Percentiles rank a stretch among this genome's conserved stretches.
Conservation (phyloP, 2,329 filamentous ascomycete genomes). For the Penicillium sp. region DNA sequence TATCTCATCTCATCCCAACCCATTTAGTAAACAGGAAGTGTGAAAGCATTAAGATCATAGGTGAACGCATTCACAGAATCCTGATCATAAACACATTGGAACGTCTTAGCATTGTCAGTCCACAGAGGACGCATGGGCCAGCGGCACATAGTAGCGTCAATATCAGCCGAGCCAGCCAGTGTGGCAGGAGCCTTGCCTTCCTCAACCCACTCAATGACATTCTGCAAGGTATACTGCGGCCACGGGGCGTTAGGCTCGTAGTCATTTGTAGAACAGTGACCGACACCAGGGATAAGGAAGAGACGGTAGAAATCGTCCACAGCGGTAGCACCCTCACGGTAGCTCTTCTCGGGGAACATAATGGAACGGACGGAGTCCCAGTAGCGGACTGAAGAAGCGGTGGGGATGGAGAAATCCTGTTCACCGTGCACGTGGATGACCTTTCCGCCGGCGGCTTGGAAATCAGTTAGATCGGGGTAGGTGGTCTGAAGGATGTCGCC, state of each 20-base stretch:
- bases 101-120: background rate
- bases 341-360: conserved; percentile 47
- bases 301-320: conserved; percentile 55
- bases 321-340: conserved; percentile 41
- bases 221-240: conserved; percentile 46
- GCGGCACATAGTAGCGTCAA: background rate
- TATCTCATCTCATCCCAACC: background rate
- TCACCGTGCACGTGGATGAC: conserved; percentile 59
- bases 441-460: conserved; percentile 53
- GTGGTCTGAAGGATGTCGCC: conserved; percentile 53
- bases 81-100: conserved; percentile 4
- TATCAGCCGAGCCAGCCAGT: background rate
- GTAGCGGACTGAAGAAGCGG: conserved; percentile 56
- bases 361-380: conserved; percentile 52
- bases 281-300: conserved; percentile 54
- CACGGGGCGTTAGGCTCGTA: conserved; percentile 43
- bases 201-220: conserved; percentile 54
- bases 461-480: conserved; percentile 51
- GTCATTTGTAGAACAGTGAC: conserved; percentile 49
- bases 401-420: conserved; percentile 52
- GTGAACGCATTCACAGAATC: conserved; percentile 2
- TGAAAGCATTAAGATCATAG: conserved; percentile 1
- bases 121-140: background rate
- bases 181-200: conserved; percentile 20
- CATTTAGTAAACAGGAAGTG: conserved; percentile 1